Evolutionary conservation across 768 basidiomycete species (phyloP).

Genomic region (Candolleomyces eurysporus): DNA sequence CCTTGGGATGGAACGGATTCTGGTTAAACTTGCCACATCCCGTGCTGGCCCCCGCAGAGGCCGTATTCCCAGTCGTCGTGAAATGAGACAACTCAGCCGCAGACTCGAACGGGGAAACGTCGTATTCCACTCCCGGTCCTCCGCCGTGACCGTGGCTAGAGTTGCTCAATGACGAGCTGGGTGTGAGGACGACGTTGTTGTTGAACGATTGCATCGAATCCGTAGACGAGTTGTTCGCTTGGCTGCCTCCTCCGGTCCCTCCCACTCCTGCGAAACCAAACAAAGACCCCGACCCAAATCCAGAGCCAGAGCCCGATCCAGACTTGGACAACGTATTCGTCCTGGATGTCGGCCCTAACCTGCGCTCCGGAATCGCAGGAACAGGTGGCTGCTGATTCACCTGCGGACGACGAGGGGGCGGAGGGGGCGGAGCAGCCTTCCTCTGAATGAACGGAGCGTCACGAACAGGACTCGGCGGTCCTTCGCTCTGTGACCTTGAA

Average conservation of each 20-base stretch:
- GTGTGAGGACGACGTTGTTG: conserved; percentile 3
- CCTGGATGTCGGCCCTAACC: conserved; percentile 19
- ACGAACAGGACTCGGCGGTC: not conserved
- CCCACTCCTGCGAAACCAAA: no score
- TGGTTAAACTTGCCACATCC: conserved; percentile 59
- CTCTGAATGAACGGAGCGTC: conserved; percentile 6
- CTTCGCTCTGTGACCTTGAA: conserved; percentile 22
- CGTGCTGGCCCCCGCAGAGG: not conserved
- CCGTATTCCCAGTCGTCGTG: conserved; percentile 8
- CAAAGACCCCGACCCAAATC: no score
- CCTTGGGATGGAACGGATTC: conserved; percentile 63
- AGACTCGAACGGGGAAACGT: conserved; percentile 68
- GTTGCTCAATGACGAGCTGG: not conserved
- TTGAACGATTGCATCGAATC: not conserved
- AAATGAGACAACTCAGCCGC: conserved; percentile 41
- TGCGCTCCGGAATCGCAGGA: conserved; percentile 49
- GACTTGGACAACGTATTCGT: not conserved
- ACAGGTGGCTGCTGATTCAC: conserved; percentile 26
- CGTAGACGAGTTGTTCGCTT: conserved; percentile 1
- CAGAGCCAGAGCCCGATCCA: no score
- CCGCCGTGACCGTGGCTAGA: not conserved
- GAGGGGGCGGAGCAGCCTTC: conserved; percentile 64
- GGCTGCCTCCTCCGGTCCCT: not conserved
- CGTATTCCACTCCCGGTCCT: conserved; percentile 26
- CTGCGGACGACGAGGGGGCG: conserved; percentile 48